Conservation (phyloP, 495 filamentous ascomycete species). For the Trichoderma asperelloides region DNA sequence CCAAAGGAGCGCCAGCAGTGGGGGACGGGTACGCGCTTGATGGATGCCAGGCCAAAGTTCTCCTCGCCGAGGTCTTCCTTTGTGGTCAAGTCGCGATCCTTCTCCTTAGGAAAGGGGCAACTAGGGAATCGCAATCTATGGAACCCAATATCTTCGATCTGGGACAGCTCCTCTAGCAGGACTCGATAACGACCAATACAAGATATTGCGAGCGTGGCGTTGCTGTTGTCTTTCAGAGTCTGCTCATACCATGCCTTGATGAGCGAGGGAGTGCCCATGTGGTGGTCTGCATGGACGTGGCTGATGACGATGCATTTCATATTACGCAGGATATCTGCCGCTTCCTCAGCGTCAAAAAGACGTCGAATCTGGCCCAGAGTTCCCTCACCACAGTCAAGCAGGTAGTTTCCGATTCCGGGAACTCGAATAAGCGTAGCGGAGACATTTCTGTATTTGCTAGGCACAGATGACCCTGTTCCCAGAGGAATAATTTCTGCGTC, state of each 20-base stretch:
- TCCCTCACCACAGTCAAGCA: slow-evolving; percentile 88
- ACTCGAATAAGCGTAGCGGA: slow-evolving; percentile 77
- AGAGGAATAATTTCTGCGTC: slow-evolving; percentile 78
- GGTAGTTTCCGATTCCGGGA: slow-evolving; percentile 72
- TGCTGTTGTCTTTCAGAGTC: neutral
- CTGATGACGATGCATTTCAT: slow-evolving; percentile 87
- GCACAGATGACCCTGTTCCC: slow-evolving; percentile 81
- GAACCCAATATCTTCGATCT: slow-evolving; percentile 70
- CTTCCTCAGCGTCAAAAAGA: slow-evolving; percentile 50
- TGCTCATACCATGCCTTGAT: slow-evolving; percentile 69
- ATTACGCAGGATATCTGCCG: slow-evolving; percentile 62
- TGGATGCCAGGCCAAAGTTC: slow-evolving; percentile 32
- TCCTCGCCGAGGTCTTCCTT: slow-evolving; percentile 8
- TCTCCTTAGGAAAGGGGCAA: slow-evolving; percentile 6
- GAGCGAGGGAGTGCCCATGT: slow-evolving; percentile 70
- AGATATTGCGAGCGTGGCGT: slow-evolving; percentile 18
- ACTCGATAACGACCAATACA: slow-evolving; percentile 41
- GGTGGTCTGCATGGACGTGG: slow-evolving; percentile 94
- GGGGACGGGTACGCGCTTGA: slow-evolving; percentile 53
- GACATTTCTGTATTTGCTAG: slow-evolving; percentile 92
- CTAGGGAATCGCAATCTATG: slow-evolving; percentile 30
- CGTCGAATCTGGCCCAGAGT: slow-evolving; percentile 87
- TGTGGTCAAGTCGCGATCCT: slow-evolving; percentile 2
- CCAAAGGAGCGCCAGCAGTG: slow-evolving; percentile 79
- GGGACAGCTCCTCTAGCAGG: slow-evolving; percentile 69